phyloP scores from a whole-genome alignment of 768 basidiomycete species.

The Leccinum obscurum region DNA sequence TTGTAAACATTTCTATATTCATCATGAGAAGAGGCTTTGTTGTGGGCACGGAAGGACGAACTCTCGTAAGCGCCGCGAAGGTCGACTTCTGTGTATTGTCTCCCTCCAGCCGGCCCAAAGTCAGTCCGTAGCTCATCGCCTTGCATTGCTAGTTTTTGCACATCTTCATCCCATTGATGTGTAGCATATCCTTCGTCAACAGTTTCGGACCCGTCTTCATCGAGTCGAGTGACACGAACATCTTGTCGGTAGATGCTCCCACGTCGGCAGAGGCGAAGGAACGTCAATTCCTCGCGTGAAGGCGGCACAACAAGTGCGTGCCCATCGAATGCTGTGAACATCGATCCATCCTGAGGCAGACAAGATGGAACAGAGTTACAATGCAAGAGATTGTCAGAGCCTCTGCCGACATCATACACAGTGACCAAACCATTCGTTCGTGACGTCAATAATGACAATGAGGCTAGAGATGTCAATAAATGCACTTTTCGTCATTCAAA shows the following conservation, averaged over 20 bases:
- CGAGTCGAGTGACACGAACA: slow-evolving; percentile 26
- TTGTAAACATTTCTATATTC: slow-evolving; percentile 41
- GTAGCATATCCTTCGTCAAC: slow-evolving; percentile 1
- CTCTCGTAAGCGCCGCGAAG: slow-evolving; percentile 56
- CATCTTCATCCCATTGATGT: slow-evolving; percentile 41
- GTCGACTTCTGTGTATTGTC: slow-evolving; percentile 48
- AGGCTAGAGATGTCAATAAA: slow-evolving; percentile 35
- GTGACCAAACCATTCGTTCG: slow-evolving; percentile 57
- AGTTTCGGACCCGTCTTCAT: slow-evolving; percentile 12
- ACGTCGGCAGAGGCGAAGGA: slow-evolving; percentile 49
- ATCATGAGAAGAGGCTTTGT: slow-evolving; percentile 14
- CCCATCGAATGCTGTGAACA: slow-evolving; percentile 33
- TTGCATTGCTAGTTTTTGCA: slow-evolving; percentile 38
- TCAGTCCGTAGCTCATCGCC: slow-evolving; percentile 33
- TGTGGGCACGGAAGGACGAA: slow-evolving; percentile 32
- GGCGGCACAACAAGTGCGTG: slow-evolving; percentile 34
- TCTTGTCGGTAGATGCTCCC: slow-evolving; percentile 49
- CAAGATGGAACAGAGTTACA: slow-evolving; percentile 42
- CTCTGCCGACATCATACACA: slow-evolving; percentile 59
- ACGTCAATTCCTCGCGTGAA: slow-evolving; percentile 29
- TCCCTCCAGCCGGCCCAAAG: slow-evolving; percentile 45
- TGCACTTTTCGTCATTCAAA: neutral
- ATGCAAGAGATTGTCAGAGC: slow-evolving; percentile 42
- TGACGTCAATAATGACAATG: slow-evolving; percentile 59
- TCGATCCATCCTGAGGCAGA: slow-evolving; percentile 33